Evolutionary conservation across 768 basidiomycete species (phyloP).

Genomic region (Tulasnella sp.): DNA sequence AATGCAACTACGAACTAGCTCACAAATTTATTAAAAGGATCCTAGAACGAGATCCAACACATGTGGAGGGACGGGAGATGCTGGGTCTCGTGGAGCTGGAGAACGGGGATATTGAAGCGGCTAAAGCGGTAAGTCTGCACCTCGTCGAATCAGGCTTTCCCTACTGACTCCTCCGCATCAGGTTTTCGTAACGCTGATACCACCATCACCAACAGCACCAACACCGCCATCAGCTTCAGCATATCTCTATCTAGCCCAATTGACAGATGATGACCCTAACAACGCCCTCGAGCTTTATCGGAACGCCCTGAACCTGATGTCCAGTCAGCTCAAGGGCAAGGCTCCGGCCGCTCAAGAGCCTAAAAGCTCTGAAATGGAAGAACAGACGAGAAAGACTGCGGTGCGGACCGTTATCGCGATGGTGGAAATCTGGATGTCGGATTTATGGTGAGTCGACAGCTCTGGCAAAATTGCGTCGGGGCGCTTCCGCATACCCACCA

Average conservation of each 20-base stretch:
- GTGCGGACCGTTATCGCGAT: conserved; percentile 80
- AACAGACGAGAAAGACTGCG: conserved; percentile 45
- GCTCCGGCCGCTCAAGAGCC: conserved; percentile 40
- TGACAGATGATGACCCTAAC: conserved; percentile 71
- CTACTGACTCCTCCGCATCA: conserved; percentile 35
- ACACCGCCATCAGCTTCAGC: conserved; percentile 66
- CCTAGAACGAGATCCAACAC: conserved; percentile 57
- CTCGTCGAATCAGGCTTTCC: not conserved
- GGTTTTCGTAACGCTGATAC: conserved; percentile 60
- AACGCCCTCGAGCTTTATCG: conserved; percentile 71
- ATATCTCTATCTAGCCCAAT: conserved; percentile 84
- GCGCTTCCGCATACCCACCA: not conserved
- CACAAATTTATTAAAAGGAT: conserved; percentile 62
- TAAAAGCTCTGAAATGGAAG: conserved; percentile 44
- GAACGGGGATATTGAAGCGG: conserved; percentile 67
- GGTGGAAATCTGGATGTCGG: conserved; percentile 97
- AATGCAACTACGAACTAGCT: conserved; percentile 83
- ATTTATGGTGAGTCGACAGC: conserved; percentile 61
- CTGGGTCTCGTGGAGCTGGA: conserved; percentile 77
- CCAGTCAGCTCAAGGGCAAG: conserved; percentile 69
- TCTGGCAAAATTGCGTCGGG: not conserved
- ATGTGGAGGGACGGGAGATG: conserved; percentile 73
- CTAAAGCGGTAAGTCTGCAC: conserved; percentile 56
- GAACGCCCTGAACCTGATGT: conserved; percentile 70
- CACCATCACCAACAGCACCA: conserved; percentile 59